Conservation (phyloP, 345 rosid genomes). For the Psidium friedrichsthalianum region DNA sequence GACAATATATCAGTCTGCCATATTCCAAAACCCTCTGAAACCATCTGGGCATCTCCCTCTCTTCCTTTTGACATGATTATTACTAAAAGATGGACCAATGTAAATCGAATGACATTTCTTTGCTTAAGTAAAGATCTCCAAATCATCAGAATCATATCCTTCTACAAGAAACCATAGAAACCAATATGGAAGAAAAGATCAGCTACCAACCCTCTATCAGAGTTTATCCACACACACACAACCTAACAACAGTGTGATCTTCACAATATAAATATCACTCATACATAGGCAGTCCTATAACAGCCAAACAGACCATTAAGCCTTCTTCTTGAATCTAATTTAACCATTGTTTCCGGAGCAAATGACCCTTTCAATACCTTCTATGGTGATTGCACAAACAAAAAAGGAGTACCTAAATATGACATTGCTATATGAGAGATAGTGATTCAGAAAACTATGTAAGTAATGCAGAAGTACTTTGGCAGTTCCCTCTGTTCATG, state of each 20-base stretch:
- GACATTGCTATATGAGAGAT: background rate
- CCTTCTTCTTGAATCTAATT: background rate
- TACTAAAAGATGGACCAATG: background rate
- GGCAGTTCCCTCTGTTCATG: background rate
- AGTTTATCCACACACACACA: background rate
- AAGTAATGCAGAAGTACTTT: background rate
- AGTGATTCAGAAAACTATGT: background rate
- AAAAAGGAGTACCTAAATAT: background rate
- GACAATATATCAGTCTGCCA: background rate
- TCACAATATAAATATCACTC: background rate
- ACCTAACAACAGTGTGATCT: background rate
- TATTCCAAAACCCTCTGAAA: background rate
- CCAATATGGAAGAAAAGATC: background rate
- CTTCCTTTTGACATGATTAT: background rate
- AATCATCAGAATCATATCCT: background rate
- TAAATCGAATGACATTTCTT: background rate
- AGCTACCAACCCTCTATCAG: background rate
- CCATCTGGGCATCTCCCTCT: background rate
- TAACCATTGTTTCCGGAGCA: background rate
- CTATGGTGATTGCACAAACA: background rate
- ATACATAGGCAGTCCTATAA: background rate
- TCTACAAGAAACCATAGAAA: background rate
- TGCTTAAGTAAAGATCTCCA: background rate
- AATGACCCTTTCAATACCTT: background rate
- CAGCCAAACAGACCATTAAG: background rate